phyloP scores from a whole-genome alignment of 768 basidiomycete species.

The Rhodosporidiobolus odoratus region DNA sequence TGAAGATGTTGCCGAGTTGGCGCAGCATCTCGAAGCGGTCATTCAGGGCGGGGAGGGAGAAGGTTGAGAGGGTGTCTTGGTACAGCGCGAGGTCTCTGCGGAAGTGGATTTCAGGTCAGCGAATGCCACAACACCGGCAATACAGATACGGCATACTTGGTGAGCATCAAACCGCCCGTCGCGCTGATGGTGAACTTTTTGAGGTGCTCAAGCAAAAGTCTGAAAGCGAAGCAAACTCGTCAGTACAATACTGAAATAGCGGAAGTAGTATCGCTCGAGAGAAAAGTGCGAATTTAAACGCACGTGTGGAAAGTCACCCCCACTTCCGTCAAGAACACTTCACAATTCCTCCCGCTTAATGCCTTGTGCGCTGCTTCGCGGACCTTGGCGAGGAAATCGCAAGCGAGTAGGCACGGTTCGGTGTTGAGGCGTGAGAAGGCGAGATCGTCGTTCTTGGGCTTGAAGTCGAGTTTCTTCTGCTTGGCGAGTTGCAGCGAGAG shows the following conservation, averaged over 20 bases:
- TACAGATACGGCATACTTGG: constrained; percentile 62
- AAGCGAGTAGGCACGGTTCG: constrained; percentile 80
- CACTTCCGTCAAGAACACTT: constrained; percentile 85
- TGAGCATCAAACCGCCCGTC: constrained; percentile 93
- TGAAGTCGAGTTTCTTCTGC: constrained; percentile 95
- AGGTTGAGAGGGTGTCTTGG: constrained; percentile 80
- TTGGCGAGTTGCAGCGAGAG: constrained; percentile 70
- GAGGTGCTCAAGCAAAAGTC: constrained; percentile 85
- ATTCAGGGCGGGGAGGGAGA: constrained; percentile 71
- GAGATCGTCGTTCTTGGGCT: constrained; percentile 89
- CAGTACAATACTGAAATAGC: neutral
- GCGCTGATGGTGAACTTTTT: constrained; percentile 95
- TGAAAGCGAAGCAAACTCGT: constrained; percentile 44
- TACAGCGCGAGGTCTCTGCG: constrained; percentile 89
- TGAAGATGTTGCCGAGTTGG: constrained; percentile 93
- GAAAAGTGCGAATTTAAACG: constrained; percentile 40
- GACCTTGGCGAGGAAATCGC: constrained; percentile 76
- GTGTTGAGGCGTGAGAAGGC: constrained; percentile 93
- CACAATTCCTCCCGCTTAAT: constrained; percentile 85
- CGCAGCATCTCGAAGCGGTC: constrained; percentile 98
- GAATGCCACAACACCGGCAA: neutral
- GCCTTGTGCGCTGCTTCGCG: constrained; percentile 68
- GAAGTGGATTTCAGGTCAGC: constrained; percentile 4
- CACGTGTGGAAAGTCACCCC: constrained; percentile 89
- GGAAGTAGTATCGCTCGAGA: constrained; percentile 15